A percentile compares a stretch with the other conserved stretches of the same genome.
Conservation (phyloP, 345 rosid species). For the Mercurialis annua region DNA sequence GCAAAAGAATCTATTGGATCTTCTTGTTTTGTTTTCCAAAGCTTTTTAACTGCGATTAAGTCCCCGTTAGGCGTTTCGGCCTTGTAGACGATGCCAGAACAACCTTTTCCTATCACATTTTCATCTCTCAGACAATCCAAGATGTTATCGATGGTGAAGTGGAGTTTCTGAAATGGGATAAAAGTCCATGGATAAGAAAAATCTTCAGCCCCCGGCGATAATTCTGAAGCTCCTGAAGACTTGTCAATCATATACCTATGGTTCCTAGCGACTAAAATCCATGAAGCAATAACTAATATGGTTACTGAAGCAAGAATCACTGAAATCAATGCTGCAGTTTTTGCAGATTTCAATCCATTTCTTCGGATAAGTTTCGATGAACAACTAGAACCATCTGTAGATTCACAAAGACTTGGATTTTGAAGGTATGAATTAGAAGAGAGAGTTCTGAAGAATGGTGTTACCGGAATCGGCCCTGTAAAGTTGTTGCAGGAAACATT, state of each 20-base stretch:
- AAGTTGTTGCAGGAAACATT: conserved; percentile 87
- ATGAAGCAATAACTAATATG: conserved; percentile 52
- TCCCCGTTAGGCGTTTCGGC: conserved; percentile 85
- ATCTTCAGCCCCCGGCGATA: conserved; percentile 58
- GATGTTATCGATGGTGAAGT: conserved; percentile 67
- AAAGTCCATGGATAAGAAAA: conserved; percentile 95
- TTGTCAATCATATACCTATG: conserved; percentile 53
- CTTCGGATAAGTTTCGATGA: conserved; percentile 42
- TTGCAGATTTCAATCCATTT: conserved; percentile 57
- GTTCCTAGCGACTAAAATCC: conserved; percentile 59
- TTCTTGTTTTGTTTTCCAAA: conserved; percentile 68
- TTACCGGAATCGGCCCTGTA: conserved; percentile 86
- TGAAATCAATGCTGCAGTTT: conserved; percentile 59
- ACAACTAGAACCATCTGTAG: conserved; percentile 71
- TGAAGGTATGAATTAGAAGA: conserved; percentile 58
- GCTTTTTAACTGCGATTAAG: conserved; percentile 79
- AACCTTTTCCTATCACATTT: conserved; percentile 90
- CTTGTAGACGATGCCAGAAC: conserved; percentile 86
- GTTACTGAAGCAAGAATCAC: conserved; percentile 62
- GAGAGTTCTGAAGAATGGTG: conserved; percentile 77
- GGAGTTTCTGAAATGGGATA: conserved; percentile 86
- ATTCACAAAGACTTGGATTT: conserved; percentile 59
- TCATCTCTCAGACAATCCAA: conserved; percentile 71
- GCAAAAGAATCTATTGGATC: conserved; percentile 71
- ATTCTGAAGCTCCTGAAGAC: conserved; percentile 37